These are phyloP conservation scores for Zygosaccharomyces bisporus DNA, from an alignment of 805 yeast species.

Conservation along the genomic window DNA sequence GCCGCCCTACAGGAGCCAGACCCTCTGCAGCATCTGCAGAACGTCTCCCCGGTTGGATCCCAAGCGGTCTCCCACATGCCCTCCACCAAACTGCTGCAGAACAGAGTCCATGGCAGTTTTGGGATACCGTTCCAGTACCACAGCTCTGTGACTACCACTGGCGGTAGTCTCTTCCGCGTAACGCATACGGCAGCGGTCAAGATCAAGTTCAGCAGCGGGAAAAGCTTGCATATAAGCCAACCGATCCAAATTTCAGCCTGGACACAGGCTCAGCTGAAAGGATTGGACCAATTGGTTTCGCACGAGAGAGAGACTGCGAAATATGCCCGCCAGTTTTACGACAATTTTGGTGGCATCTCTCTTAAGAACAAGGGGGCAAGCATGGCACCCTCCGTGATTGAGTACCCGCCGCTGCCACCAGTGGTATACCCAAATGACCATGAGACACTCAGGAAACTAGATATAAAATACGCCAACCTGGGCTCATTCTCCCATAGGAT, in stretches of 20 bases:
- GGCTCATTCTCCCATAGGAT: constrained; percentile 13
- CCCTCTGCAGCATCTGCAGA: constrained; percentile 23
- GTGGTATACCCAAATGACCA: constrained; percentile 26
- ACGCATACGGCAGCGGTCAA: constrained; percentile 50
- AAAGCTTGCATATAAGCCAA: constrained; percentile 46
- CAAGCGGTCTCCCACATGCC: constrained; percentile 8
- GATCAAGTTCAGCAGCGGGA: constrained; percentile 46
- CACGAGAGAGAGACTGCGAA: constrained; percentile 49
- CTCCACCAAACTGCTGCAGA: constrained; percentile 30
- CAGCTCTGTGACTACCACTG: constrained; percentile 45
- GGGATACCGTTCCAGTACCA: constrained; percentile 40
- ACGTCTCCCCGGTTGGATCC: not conserved
- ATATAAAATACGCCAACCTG: constrained; percentile 16
- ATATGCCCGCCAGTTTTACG: constrained; percentile 34
- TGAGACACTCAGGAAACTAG: constrained; percentile 23
- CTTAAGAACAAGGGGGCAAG: constrained; percentile 29
- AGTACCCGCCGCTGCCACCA: constrained; percentile 39
- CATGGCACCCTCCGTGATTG: constrained; percentile 20
- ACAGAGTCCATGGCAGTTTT: constrained; percentile 20
- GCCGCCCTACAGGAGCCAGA: constrained; percentile 34
- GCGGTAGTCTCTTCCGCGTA: constrained; percentile 49
- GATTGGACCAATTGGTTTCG: constrained; percentile 50
- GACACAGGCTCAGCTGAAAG: constrained; percentile 45
- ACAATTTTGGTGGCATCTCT: constrained; percentile 36
- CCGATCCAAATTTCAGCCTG: constrained; percentile 56